Conservation (phyloP, 192 early-diverging fungal genomes). For the Coemansia sp. region DNA sequence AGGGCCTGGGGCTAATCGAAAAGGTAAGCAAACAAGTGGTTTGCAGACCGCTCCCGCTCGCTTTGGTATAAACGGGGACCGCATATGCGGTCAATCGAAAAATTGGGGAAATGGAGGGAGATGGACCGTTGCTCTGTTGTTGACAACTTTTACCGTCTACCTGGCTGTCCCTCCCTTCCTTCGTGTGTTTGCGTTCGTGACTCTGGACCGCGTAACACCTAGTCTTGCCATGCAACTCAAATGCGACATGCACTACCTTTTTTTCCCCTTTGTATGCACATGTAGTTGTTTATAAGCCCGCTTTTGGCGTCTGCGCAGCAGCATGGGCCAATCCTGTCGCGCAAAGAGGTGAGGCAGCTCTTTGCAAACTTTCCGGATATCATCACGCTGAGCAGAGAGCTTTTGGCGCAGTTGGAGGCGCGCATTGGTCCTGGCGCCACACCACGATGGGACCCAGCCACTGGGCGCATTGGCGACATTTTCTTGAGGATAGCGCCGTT, state of each 20-base stretch:
- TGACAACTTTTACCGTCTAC: neutral
- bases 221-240: neutral
- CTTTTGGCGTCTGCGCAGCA: constrained; percentile 50
- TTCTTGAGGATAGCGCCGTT: constrained; percentile 54
- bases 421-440: constrained; percentile 49
- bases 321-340: constrained; percentile 47
- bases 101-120: constrained; percentile 1
- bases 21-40: constrained; percentile 27
- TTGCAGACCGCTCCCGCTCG: neutral
- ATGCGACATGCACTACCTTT: neutral
- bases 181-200: neutral
- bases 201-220: neutral
- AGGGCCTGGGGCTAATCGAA: constrained; percentile 64
- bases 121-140: constrained; percentile 5
- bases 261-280: constrained; percentile 7
- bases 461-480: constrained; percentile 52
- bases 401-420: constrained; percentile 62
- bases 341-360: constrained; percentile 63
- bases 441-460: constrained; percentile 44
- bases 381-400: constrained; percentile 61
- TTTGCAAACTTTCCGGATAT: constrained; percentile 73
- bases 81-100: constrained; percentile 1
- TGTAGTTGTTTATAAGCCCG: constrained; percentile 52
- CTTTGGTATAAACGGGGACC: neutral
- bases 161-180: neutral